These are phyloP conservation scores for Copromyces sp. DNA, from an alignment of 495 filamentous ascomycete genomes.

Conservation along the genomic window DNA sequence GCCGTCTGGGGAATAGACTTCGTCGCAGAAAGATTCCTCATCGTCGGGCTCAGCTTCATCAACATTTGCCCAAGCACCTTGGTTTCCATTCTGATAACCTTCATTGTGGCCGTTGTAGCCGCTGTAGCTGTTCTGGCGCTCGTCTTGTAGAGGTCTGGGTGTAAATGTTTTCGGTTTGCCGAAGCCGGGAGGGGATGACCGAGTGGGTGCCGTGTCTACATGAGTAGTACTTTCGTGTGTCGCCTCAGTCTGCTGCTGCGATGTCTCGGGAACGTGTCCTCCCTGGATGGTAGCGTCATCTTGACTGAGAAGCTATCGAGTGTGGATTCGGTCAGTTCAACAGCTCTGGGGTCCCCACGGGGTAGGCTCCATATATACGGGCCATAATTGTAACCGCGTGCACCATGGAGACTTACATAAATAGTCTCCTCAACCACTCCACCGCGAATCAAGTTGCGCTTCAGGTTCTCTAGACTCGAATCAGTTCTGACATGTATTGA, in stretches of 20 bases:
- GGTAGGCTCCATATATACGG: background rate
- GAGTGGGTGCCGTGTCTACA: slow-evolving; percentile 6
- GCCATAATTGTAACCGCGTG: background rate
- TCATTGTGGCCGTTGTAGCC: slow-evolving; percentile 2
- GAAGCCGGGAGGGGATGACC: background rate
- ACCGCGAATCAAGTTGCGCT: slow-evolving; percentile 49
- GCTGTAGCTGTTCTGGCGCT: slow-evolving; percentile 1
- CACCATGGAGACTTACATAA: slow-evolving; percentile 33
- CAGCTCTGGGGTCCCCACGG: slow-evolving; percentile 1
- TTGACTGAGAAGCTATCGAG: slow-evolving; percentile 41
- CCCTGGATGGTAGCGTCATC: slow-evolving; percentile 26
- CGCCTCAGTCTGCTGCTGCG: slow-evolving; percentile 1
- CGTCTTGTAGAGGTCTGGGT: background rate
- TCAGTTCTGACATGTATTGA: background rate
- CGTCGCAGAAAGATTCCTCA: slow-evolving; percentile 11
- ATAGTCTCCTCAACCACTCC: slow-evolving; percentile 54
- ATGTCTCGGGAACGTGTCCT: slow-evolving; percentile 11
- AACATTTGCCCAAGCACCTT: slow-evolving; percentile 16
- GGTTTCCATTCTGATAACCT: slow-evolving; percentile 5
- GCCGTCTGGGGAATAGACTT: slow-evolving; percentile 11
- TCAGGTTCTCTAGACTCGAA: slow-evolving; percentile 45
- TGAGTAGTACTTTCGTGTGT: slow-evolving; percentile 20
- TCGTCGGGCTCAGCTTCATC: slow-evolving; percentile 18
- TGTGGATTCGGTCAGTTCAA: slow-evolving; percentile 6
- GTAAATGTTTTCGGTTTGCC: background rate